Base-by-base conservation (phyloP, 2,329 filamentous ascomycete genomes). In the Colletotrichum sp. region DNA sequence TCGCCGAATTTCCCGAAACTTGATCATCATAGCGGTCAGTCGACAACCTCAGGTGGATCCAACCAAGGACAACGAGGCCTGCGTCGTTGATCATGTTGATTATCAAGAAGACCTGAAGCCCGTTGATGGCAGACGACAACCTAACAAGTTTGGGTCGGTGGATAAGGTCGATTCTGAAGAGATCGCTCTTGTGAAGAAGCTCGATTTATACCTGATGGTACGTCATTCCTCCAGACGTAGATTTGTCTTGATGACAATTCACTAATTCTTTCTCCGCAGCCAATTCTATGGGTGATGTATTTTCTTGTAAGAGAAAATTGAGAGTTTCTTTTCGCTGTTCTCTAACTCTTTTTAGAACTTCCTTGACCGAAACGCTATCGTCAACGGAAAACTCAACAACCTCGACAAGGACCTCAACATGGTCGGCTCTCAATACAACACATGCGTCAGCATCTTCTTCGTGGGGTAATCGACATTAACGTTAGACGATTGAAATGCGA, bases 101-200 rank as follows among this genome's bases (percentile, higher is more conserved):
- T 43, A 62, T n/a, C n/a, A 38, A 38, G n/a, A 43, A 2, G 33
- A 38, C 13, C 33, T 38, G 0, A 38, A 62, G 21, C 18, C 11
- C n/a, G 24, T 16, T n/a, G 18, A 36, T 24, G 34, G 8, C 18
- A 34, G 13, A 11, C 34, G 12, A 8, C 58, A 38, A 12, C 58
- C 31, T 34, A 83, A 85, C 73, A 83, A 85, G 76, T 84, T 82
- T 18, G 83, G 83, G 27, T 82, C 83, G 5, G 78, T 80, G 65
- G 80, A 81, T 72, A 85, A 85, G 77, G 83, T 82, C 5, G 83
- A 85, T 65, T 82, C 83, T 4, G 81, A 76, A 36, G 81, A 83
- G 66, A 83, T 83, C 71, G 79, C 79, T 12, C 76, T 83, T 5
- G 82, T 84, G 24, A 79, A 78, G 67, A 83, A 81, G 75, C 76